Evolutionary conservation across 495 filamentous ascomycete genomes (phyloP).

Genomic region (Chaetomium tenue): DNA sequence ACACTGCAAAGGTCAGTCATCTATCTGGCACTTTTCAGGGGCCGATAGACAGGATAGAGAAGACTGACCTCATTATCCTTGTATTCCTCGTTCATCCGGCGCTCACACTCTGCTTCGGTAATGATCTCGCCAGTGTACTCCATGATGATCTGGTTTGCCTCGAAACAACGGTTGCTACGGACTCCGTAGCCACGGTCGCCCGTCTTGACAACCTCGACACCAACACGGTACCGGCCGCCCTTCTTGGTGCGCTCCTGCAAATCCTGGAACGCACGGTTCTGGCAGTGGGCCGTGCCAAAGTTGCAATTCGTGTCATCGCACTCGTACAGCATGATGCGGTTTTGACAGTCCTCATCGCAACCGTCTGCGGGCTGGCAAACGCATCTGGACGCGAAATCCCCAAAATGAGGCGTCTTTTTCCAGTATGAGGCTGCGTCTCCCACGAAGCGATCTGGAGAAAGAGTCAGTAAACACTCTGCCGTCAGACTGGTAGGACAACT

Average conservation of each 20-base stretch:
- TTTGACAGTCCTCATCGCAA: constrained; percentile 87
- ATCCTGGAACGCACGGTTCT: constrained; percentile 82
- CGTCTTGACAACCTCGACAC: constrained; percentile 93
- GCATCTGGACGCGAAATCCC: constrained; percentile 71
- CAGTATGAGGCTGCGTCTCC: constrained; percentile 83
- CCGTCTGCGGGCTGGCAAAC: constrained; percentile 74
- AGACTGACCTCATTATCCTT: constrained; percentile 79
- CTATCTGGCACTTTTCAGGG: neutral
- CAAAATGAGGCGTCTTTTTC: constrained; percentile 72
- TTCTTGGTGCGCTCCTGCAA: constrained; percentile 71
- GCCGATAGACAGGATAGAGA: neutral
- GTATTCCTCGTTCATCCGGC: constrained; percentile 87
- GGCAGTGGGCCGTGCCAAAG: constrained; percentile 65
- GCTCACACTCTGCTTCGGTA: constrained; percentile 86
- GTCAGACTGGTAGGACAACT: neutral
- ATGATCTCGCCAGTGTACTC: constrained; percentile 98
- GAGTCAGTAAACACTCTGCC: constrained; percentile 11
- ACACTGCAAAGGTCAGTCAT: constrained; percentile 56
- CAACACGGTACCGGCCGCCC: constrained; percentile 80
- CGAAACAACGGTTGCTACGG: constrained; percentile 81
- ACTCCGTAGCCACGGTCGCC: constrained; percentile 85
- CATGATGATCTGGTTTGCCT: constrained; percentile 91
- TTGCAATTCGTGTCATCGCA: constrained; percentile 89
- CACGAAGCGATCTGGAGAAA: constrained; percentile 74
- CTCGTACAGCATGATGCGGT: constrained; percentile 95